Percentiles rank a stretch among this genome's conserved stretches.
Evolutionary conservation across 2,329 filamentous ascomycete species (phyloP).

Genomic region (Berkeleyomyces rouxiae): DNA sequence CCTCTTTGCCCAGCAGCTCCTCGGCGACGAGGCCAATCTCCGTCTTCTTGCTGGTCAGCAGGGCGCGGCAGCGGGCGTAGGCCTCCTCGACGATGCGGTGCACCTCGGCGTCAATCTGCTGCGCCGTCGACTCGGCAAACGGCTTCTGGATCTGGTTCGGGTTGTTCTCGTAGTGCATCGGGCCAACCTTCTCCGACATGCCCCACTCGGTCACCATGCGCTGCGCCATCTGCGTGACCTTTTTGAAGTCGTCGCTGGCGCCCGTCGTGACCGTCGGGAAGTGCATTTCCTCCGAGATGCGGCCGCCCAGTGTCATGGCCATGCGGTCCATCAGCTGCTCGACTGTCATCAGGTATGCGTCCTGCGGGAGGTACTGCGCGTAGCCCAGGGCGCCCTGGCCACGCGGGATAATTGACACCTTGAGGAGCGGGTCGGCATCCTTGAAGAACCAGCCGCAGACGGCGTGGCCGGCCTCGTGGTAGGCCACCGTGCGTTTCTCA

Average conservation of each 20-base stretch:
- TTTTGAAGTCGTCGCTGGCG: slow-evolving; percentile 94
- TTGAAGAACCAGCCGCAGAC: slow-evolving; percentile 98
- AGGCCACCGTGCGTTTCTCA: slow-evolving; percentile 91
- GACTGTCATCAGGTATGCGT: slow-evolving; percentile 90
- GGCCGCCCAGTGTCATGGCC: slow-evolving; percentile 96
- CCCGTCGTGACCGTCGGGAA: slow-evolving; percentile 93
- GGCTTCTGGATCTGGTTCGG: slow-evolving; percentile 78
- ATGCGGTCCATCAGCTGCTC: slow-evolving; percentile 97
- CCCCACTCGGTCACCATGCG: slow-evolving; percentile 99
- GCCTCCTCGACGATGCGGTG: slow-evolving; percentile 81
- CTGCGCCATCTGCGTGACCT: slow-evolving; percentile 89
- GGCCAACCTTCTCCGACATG: slow-evolving; percentile 89
- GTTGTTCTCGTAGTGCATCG: slow-evolving; percentile 76
- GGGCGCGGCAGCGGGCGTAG: slow-evolving; percentile 73
- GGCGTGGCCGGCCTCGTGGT: slow-evolving; percentile 95
- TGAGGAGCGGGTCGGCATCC: slow-evolving; percentile 90
- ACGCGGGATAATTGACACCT: slow-evolving; percentile 96
- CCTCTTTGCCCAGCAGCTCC: slow-evolving; percentile 82
- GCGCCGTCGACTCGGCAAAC: slow-evolving; percentile 85
- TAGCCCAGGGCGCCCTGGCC: slow-evolving; percentile 89
- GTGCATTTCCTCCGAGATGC: slow-evolving; percentile 89
- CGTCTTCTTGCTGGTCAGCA: slow-evolving; percentile 70
- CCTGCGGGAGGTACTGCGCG: slow-evolving; percentile 87
- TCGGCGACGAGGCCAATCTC: slow-evolving; percentile 84
- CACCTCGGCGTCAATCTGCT: slow-evolving; percentile 82